Base-by-base conservation (phyloP, 1,139 yeast species). In the Diutina siamensis region DNA sequence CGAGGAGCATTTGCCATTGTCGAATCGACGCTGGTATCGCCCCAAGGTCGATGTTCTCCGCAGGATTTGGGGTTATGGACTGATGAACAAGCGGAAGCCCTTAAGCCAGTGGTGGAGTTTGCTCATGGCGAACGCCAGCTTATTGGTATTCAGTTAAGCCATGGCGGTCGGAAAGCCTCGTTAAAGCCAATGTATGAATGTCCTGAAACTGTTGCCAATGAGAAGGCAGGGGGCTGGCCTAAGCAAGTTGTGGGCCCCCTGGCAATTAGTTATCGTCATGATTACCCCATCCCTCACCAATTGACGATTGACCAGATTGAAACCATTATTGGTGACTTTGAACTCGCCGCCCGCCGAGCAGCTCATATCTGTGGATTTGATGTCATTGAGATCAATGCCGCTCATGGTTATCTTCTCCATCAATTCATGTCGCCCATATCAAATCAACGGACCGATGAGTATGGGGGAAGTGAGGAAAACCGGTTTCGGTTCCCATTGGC, bases 401-500 rank as follows among this genome's bases (percentile, higher is more conserved):
- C 87, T 15, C 79, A 82, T 60, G 88, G 88, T 13, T 82, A 78
- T 59, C 64, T 83, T 46, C 55, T 80, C 44, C 80, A 80, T 60
- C 80, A 76, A 58, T 81, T 82, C 57, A 57, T 80, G 44, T 59
- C 70, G 19, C 51, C 57, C 1, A 53, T 59, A 35, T 59, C 76
- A 40, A 83, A 83, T 63, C 55, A 68, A 49, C 71, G 88, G 57
- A 76, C 81, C 13, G 87, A 81, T 55, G 67, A 76, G 57, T 81
- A 80, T 58, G 87, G 86, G 45, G 80, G 86, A 3, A 65, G 76
- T 8, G 67, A 80, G 51, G 86, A 79, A 57, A 82, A 81, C 63
- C 70, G 86, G 51, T 70, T 81, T 21, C 65, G 83, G 48, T 71
- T 81, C 52, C 52, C 69, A 10, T 63, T 81, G 40, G 82, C 80